phyloP scores from a whole-genome alignment of 75 land plant species.

The Selaginella moellendorffii region DNA sequence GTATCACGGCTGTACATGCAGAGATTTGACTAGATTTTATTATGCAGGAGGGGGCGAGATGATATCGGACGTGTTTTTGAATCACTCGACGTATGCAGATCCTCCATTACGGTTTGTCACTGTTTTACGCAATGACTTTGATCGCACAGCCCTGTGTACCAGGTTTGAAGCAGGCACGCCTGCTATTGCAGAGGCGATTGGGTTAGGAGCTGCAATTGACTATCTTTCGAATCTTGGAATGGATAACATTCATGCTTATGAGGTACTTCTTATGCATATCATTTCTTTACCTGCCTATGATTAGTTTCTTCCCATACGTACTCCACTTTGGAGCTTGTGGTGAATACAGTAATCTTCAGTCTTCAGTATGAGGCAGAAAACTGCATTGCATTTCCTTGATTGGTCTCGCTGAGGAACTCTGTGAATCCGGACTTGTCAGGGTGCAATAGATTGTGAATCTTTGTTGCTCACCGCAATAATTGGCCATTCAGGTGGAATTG shows the following conservation, averaged over 20 bases:
- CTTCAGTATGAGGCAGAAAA: neutral
- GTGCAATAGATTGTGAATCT: too few relatives aligned
- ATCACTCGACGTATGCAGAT: constrained; percentile 80
- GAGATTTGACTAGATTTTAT: neutral
- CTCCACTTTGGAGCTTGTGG: neutral
- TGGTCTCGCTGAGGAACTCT: too few relatives aligned
- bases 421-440: too few relatives aligned
- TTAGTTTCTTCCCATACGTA: neutral
- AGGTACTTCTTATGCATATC: constrained; percentile 23
- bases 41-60: constrained; percentile 88
- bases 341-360: neutral
- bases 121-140: neutral
- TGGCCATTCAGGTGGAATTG: constrained; percentile 45
- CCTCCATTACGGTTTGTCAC: constrained; percentile 68
- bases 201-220: constrained; percentile 75
- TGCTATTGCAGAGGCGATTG: constrained; percentile 90
- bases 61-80: constrained; percentile 72
- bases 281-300: neutral
- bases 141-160: neutral
- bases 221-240: constrained; percentile 74
- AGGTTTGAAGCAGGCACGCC: constrained; percentile 98
- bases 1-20: constrained; percentile 7
- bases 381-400: too few relatives aligned
- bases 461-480: too few relatives aligned
- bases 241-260: constrained; percentile 72